These are phyloP conservation scores for Zalerion maritima DNA, from an alignment of 495 filamentous ascomycete genomes.

Conservation along the genomic window DNA sequence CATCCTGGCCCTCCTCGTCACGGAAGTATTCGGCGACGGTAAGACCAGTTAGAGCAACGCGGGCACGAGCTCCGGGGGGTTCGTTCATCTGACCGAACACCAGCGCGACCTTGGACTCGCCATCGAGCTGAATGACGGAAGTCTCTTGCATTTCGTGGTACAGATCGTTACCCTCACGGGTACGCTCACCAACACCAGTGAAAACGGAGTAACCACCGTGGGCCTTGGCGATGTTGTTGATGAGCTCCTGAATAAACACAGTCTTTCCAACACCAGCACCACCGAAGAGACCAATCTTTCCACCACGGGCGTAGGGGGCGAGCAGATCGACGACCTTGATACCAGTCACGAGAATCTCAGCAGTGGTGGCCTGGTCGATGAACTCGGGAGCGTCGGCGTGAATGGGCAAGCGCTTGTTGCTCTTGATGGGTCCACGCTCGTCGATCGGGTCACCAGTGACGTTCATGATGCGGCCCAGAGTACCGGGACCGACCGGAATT, in stretches of 20 bases:
- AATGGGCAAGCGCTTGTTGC: conserved; percentile 71
- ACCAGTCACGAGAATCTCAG: conserved; percentile 94
- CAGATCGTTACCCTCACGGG: conserved; percentile 99
- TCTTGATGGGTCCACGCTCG: conserved; percentile 95
- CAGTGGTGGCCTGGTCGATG: conserved; percentile 84
- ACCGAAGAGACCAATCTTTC: conserved; percentile 99
- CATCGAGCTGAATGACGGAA: conserved; percentile 95
- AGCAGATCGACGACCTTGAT: conserved; percentile 99
- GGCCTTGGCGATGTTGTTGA: conserved; percentile 99
- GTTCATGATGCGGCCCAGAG: conserved; percentile 99
- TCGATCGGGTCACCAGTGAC: conserved; percentile 99
- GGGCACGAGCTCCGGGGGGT: conserved; percentile 97
- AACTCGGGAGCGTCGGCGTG: conserved; percentile 87
- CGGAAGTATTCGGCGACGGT: conserved; percentile 95
- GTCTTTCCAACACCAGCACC: conserved; percentile 99
- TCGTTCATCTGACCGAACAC: conserved; percentile 99
- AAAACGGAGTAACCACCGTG: conserved; percentile 99
- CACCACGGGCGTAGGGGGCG: conserved; percentile 98
- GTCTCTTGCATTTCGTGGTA: conserved; percentile 99
- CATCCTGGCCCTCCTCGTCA: conserved; percentile 95
- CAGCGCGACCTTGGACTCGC: conserved; percentile 97
- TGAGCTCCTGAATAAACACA: conserved; percentile 99
- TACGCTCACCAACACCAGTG: conserved; percentile 99
- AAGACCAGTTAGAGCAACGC: conserved; percentile 89
- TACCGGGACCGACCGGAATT: conserved; percentile 89